Conservation (phyloP, 345 rosid genomes). For the Toxicodendron radicans region DNA sequence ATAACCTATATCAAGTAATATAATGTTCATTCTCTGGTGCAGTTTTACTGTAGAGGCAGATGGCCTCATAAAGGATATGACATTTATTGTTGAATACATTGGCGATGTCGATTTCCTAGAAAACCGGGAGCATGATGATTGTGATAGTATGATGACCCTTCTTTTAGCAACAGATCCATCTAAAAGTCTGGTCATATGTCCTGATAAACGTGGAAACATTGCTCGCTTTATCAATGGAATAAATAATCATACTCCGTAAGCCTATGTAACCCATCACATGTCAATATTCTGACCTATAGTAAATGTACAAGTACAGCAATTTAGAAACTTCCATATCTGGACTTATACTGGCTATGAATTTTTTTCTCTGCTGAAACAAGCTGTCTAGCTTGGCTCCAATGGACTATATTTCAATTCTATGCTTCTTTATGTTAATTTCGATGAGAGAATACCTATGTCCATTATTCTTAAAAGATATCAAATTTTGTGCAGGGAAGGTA, state of each 20-base stretch:
- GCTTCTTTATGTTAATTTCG: background rate
- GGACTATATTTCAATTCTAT: background rate
- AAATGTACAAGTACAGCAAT: background rate
- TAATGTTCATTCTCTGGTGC: conserved; percentile 30
- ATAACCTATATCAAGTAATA: conserved; percentile 7
- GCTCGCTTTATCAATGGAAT: conserved; percentile 90
- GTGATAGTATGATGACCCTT: conserved; percentile 94
- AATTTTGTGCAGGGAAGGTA: conserved; percentile 72
- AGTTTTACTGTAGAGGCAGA: conserved; percentile 91
- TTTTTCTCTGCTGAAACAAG: background rate
- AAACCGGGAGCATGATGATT: conserved; percentile 77
- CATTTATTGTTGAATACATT: conserved; percentile 76
- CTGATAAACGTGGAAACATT: conserved; percentile 85
- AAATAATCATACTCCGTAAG: conserved; percentile 84
- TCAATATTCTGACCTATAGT: background rate
- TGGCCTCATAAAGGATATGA: conserved; percentile 78
- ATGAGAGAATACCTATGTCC: conserved; percentile 10
- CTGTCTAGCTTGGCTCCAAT: background rate
- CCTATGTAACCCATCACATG: conserved; percentile 12
- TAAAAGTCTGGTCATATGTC: conserved; percentile 77
- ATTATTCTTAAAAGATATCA: conserved; percentile 27
- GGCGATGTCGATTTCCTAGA: conserved; percentile 90
- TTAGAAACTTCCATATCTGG: background rate
- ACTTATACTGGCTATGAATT: conserved; percentile 4
- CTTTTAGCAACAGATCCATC: conserved; percentile 65